Evolutionary conservation across 1,284 basidiomycete species (phyloP), one percentile per base, ranked within the genome.

Genomic region (Fistulinella cinereoalba): DNA sequence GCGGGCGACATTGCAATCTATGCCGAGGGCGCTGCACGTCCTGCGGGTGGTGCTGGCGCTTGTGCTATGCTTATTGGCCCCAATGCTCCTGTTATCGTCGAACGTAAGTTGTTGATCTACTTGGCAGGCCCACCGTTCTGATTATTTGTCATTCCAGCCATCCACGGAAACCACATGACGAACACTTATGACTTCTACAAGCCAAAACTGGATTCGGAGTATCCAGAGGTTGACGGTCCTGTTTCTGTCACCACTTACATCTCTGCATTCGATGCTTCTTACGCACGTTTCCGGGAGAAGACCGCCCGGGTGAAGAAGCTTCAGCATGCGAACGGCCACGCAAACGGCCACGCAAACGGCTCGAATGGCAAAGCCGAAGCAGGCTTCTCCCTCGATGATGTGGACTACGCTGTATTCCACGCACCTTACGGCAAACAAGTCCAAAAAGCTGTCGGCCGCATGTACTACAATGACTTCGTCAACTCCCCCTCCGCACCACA

Each of bases 181-280:
- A 97, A 99, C 76, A 91, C 88, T 1, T 98, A 96, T 74, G 94
- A 97, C 74, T 97, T 97, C 69, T 97, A 95, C 85, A 97, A 97
- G 76, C 94, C 94, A 47, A 88, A 92, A 54, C 82, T 97, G 21
- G 83, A 85, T 49, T 92, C 89, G 15, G 93, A 96, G 70, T 95
- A 98, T 75, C 96, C 96, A 54, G 89, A 92, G 61, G 97, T 99
- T 46, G 96, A 99, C 68, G 96, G 96, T 6, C 96, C 96, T 15
- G 88, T 97, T 56, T 97, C 97, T 22, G 89, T 98, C 55, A 89
- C 91, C 48, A 92, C 93, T 43, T 99, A 99, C 76, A 85, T 97
- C 57, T 88, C 89, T 52, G 94, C 95, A 42, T 81, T 99, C 54
- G 97, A 99, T 71, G 81, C 82, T 52, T 83, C 93, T 22, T 99